These are phyloP conservation scores for Lentinus brumalis DNA, from an alignment of 768 basidiomycete genomes.

Conservation along the genomic window DNA sequence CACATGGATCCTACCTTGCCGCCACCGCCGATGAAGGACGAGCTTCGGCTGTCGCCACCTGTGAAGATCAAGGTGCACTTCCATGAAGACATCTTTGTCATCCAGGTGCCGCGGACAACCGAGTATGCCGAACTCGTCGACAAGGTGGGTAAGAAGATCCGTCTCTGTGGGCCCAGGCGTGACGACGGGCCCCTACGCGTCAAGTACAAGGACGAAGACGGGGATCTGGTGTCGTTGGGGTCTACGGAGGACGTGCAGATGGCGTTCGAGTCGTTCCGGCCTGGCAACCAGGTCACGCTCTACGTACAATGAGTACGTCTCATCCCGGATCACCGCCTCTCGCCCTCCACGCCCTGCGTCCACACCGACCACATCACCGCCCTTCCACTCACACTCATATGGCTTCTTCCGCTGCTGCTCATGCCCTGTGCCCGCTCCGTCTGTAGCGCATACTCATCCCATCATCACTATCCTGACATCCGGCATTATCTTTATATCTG, in stretches of 20 bases:
- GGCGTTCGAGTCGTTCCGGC: constrained; percentile 84
- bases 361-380: background rate
- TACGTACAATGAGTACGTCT: constrained; percentile 63
- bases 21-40: constrained; percentile 89
- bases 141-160: constrained; percentile 90
- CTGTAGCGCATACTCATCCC: constrained; percentile 6
- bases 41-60: constrained; percentile 63
- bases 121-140: constrained; percentile 85
- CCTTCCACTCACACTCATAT: background rate
- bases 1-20: constrained; percentile 39
- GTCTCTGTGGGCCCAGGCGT: constrained; percentile 81
- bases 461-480: constrained; percentile 15
- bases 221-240: constrained; percentile 84
- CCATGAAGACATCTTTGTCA: constrained; percentile 93
- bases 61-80: constrained; percentile 95
- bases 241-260: constrained; percentile 94
- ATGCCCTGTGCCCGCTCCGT: constrained; percentile 6
- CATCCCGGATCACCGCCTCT: background rate
- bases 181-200: constrained; percentile 82
- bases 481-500: constrained; percentile 26
- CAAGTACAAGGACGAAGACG: constrained; percentile 91
- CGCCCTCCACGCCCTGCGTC: constrained; percentile 11
- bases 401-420: constrained; percentile 2
- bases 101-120: constrained; percentile 80
- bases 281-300: constrained; percentile 79